These are phyloP conservation scores for Aspergillus bridgeri DNA, from an alignment of 495 filamentous ascomycete species.

Conservation along the genomic window DNA sequence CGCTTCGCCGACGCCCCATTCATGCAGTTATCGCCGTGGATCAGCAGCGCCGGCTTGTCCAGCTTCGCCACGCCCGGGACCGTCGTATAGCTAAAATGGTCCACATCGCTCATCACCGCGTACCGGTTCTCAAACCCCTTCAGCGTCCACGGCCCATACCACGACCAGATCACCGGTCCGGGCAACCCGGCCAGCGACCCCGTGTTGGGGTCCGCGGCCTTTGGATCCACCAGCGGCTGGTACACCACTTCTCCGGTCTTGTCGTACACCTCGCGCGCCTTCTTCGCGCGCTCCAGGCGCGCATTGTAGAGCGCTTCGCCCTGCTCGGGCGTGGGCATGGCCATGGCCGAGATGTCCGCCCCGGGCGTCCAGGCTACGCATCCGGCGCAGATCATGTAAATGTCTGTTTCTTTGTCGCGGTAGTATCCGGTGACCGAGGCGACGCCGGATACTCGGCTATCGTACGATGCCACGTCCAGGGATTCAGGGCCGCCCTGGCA, in stretches of 20 bases:
- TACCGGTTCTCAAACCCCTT: constrained; percentile 25
- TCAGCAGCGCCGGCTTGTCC: constrained; percentile 20
- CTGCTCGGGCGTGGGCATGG: constrained; percentile 21
- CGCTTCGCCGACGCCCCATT: constrained; percentile 22
- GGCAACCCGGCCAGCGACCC: constrained; percentile 20
- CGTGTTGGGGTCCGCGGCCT: constrained; percentile 17
- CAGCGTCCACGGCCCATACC: constrained; percentile 24
- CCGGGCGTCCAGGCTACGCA: constrained; percentile 20
- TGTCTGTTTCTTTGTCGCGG: constrained; percentile 22
- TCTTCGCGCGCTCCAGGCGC: constrained; percentile 17
- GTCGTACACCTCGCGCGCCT: constrained; percentile 18
- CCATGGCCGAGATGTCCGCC: constrained; percentile 16
- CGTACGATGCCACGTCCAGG: constrained; percentile 23
- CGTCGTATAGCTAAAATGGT: constrained; percentile 22
- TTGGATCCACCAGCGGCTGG: constrained; percentile 22
- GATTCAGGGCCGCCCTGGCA: constrained; percentile 23
- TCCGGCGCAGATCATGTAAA: constrained; percentile 25
- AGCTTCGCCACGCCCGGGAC: constrained; percentile 20
- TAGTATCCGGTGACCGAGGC: constrained; percentile 24
- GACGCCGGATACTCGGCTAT: constrained; percentile 18
- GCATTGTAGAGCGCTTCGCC: constrained; percentile 21
- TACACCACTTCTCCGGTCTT: constrained; percentile 23
- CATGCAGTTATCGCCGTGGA: constrained; percentile 24
- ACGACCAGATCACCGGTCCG: constrained; percentile 21
- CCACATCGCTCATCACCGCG: constrained; percentile 23